Base-by-base conservation (phyloP, 495 filamentous ascomycete species). In the Hypoxylon fuscum region DNA sequence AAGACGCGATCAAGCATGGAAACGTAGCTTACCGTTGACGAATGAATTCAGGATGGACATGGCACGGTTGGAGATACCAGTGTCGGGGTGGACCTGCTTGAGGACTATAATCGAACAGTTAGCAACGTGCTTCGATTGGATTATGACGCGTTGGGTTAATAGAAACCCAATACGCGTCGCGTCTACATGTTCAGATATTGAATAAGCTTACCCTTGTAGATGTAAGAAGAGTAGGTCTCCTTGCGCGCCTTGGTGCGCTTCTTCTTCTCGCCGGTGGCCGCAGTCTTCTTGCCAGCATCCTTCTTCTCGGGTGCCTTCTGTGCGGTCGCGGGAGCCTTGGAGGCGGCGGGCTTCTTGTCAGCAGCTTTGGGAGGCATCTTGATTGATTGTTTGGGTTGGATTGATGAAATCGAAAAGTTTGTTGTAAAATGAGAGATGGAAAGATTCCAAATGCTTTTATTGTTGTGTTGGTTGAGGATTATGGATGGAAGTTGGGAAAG, bases 21-120 rank as follows among this genome's bases (percentile, higher is more conserved):
- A 53, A 38, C 18, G 32, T 46, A 48, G 75, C 90, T 75, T 87
- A 96, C 93, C 95, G 76, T 98, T 98, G 82, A 98, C 95, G 73
- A 98, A 98, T 6, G 95, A 98, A 88, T 98, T 98, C 68, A 98
- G 83, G 76, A 98, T 98, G 40, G 92, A 96, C 95, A 98, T 98
- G 74, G 95, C 95, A 77, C 95, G 93, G 84, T 97, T 98, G 70
- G 95, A 98, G 83, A 98, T 98, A 90, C 95, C 95, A 73, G 95
- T 98, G 79, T 98, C 95, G 55, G 95, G 95, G 84, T 98, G 95
- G 72, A 98, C 95, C 84, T 98, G 95, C 90, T 98, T 98, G 72
- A 98, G 88, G 68, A 98, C 95, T 98, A 72, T 2, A 81, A 44
- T 54, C 10, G 15, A 46, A 44, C n/a, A 54, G 27, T 70, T 48